phyloP scores from a whole-genome alignment of 805 yeast genomes.

The Yarrowia yakushimensis region DNA sequence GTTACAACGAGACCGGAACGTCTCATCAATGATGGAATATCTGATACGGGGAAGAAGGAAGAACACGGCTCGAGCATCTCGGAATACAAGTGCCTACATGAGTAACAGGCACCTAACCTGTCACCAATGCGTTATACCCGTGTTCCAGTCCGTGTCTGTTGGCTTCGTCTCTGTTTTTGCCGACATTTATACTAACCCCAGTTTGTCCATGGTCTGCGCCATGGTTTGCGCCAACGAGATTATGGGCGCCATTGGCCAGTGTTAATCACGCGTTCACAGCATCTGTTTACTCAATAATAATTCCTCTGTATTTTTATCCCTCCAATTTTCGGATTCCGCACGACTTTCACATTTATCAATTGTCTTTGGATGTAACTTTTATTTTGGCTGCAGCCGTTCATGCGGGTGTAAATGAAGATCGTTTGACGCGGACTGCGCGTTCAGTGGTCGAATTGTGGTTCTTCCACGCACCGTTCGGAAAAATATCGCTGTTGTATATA shows the following conservation, averaged over 20 bases:
- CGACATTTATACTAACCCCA: not conserved
- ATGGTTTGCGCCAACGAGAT: conserved; percentile 23
- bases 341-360: not conserved
- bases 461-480: no score
- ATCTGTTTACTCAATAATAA: conserved; percentile 12
- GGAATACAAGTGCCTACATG: no score
- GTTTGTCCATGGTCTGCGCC: conserved; percentile 17
- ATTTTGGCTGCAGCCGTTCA: not conserved
- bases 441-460: not conserved
- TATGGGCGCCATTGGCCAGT: conserved; percentile 18
- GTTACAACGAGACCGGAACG: not conserved
- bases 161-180: not conserved
- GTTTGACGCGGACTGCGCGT: not conserved
- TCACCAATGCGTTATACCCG: no score
- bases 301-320: conserved; percentile 2
- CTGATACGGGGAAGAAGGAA: no score
- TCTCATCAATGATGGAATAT: not conserved
- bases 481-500: not conserved
- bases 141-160: not conserved
- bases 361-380: not conserved
- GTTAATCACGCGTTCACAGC: not conserved
- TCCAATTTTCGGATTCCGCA: not conserved
- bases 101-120: no score
- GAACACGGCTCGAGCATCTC: no score
- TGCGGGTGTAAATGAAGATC: not conserved